Percentiles rank a stretch among this genome's conserved stretches.
phyloP scores from a whole-genome alignment of 75 land plant species.

The Selaginella moellendorffii region DNA sequence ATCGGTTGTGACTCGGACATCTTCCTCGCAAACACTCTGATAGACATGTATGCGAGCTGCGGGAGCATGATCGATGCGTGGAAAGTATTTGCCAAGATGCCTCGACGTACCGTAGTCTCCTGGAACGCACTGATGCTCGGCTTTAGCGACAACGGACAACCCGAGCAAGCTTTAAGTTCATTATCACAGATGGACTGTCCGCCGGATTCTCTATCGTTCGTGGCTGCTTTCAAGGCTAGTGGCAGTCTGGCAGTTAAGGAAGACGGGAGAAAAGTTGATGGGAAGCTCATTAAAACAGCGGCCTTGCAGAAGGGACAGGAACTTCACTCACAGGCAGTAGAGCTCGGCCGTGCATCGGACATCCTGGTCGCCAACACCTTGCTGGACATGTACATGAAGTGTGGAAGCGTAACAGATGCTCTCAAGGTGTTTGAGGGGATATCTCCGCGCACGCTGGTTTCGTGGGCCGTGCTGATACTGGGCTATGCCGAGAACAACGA shows the following conservation, averaged over 20 bases:
- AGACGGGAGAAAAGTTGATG: background rate
- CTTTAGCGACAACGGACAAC: background rate
- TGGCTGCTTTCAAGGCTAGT: background rate
- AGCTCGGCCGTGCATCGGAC: background rate
- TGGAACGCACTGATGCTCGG: background rate
- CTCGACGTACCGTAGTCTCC: background rate
- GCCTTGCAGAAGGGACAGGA: background rate
- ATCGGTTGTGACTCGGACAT: background rate
- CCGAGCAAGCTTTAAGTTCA: background rate
- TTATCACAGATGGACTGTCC: background rate
- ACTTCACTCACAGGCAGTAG: background rate
- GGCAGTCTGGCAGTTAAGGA: background rate
- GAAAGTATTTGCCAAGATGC: background rate
- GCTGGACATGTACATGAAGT: conserved; percentile 12
- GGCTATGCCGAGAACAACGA: conserved; percentile 1
- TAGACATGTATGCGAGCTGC: background rate
- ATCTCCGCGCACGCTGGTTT: background rate
- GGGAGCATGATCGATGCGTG: background rate
- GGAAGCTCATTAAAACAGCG: background rate
- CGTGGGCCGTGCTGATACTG: conserved; percentile 2
- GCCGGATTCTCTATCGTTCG: background rate
- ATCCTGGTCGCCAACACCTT: conserved; percentile 6
- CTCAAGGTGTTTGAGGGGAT: conserved; percentile 13
- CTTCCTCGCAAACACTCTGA: background rate
- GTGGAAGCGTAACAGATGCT: conserved; percentile 8